phyloP scores from a whole-genome alignment of 331 rosid genomes.

The Pyrus hybrid region DNA sequence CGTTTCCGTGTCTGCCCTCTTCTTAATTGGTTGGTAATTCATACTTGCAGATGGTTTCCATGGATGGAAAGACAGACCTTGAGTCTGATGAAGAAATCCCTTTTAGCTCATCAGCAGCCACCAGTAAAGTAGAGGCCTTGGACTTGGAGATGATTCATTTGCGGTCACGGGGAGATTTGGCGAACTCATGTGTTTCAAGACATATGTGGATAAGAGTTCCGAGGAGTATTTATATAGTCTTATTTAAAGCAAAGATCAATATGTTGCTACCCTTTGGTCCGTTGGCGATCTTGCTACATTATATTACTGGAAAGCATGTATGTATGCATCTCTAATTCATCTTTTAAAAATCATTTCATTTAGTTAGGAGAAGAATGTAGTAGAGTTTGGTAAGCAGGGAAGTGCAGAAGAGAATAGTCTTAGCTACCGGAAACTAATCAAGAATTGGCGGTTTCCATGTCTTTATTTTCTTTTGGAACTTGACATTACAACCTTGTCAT shows the following conservation, averaged over 20 bases:
- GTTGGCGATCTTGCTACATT: constrained; percentile 63
- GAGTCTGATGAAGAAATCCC: constrained; percentile 47
- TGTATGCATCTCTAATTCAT: constrained; percentile 1
- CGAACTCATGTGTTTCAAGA: constrained; percentile 25
- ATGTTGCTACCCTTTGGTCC: constrained; percentile 79
- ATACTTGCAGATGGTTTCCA: constrained; percentile 42
- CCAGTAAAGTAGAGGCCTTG: constrained; percentile 25
- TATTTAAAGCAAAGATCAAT: constrained; percentile 75
- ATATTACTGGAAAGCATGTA: constrained; percentile 59
- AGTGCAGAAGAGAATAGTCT: not conserved
- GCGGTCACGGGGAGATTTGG: constrained; percentile 18
- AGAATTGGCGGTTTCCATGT: not conserved
- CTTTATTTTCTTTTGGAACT: not conserved
- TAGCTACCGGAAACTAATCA: not conserved
- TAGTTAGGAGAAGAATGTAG: not conserved
- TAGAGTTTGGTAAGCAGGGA: not conserved
- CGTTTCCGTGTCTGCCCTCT: not conserved
- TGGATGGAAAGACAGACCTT: constrained; percentile 31
- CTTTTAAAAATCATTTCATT: not conserved
- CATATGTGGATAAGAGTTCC: constrained; percentile 25
- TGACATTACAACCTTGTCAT: not conserved
- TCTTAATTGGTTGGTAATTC: not conserved
- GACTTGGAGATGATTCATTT: constrained; percentile 38
- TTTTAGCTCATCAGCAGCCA: constrained; percentile 32
- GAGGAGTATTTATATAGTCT: constrained; percentile 43